phyloP scores from a whole-genome alignment of 306 rosid species.

The Medicago truncatula region DNA sequence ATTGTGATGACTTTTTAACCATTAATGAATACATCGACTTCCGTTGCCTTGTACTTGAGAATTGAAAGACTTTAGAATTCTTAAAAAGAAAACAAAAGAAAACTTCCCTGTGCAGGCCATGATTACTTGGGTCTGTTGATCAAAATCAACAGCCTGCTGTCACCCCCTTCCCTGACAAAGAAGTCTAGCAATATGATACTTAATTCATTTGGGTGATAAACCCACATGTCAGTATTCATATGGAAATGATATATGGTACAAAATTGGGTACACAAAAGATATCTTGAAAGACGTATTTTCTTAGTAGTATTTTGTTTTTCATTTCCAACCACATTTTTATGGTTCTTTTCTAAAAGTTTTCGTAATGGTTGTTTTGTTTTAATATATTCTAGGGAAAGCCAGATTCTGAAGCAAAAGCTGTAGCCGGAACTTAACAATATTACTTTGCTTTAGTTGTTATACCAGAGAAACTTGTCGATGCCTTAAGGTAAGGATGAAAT shows the following conservation, averaged over 20 bases:
- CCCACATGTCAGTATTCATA: neutral
- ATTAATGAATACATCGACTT: neutral
- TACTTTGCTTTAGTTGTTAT: slow-evolving; percentile 20
- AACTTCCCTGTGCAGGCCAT: neutral
- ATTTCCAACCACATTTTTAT: neutral
- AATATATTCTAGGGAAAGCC: slow-evolving; percentile 63
- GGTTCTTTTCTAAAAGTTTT: neutral
- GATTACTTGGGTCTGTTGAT: slow-evolving; percentile 7
- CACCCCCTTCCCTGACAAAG: neutral
- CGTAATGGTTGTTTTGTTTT: slow-evolving; percentile 23
- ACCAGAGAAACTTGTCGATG: slow-evolving; percentile 11
- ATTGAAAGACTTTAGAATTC: neutral
- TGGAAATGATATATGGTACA: neutral
- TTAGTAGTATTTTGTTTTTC: neutral
- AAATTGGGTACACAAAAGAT: neutral
- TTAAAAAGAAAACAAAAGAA: neutral
- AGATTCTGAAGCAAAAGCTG: slow-evolving; percentile 66
- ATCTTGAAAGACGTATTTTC: neutral
- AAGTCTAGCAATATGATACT: slow-evolving; percentile 4
- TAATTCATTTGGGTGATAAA: neutral
- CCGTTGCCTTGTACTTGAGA: slow-evolving; percentile 25
- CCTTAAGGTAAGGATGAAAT: slow-evolving; percentile 29
- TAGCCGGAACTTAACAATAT: slow-evolving; percentile 57
- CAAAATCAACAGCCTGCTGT: slow-evolving; percentile 20
- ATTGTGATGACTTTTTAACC: neutral